Conservation (phyloP, 2,329 filamentous ascomycete species). For the Penicillium sp. region DNA sequence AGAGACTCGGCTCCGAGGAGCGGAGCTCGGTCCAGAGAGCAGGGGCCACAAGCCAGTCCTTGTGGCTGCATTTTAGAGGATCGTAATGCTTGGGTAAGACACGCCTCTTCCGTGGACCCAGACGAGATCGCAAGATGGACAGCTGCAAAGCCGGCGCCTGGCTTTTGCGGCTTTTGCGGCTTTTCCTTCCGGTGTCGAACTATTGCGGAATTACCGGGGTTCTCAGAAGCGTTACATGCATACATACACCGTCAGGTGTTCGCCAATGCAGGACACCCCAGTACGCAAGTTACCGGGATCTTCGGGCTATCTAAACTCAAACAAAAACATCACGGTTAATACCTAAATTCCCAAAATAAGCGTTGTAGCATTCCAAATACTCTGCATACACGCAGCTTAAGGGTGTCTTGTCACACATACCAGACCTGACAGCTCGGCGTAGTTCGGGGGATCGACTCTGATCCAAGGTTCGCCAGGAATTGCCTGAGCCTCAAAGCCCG, state of each 20-base stretch:
- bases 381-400: neutral
- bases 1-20: constrained; percentile 2
- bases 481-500: constrained; percentile 1
- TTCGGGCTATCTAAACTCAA: neutral
- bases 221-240: constrained; percentile 1
- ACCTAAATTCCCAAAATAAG: neutral
- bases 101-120: neutral
- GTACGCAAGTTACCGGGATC: neutral
- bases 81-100: neutral
- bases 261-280: constrained; percentile 1
- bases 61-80: neutral
- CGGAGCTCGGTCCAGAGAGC: neutral
- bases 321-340: neutral
- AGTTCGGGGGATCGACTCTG: constrained; percentile 8
- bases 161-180: constrained; percentile 1
- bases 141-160: constrained; percentile 6
- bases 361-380: neutral
- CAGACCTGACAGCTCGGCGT: constrained; percentile 8
- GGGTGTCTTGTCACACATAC: constrained; percentile 1
- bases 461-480: constrained; percentile 3
- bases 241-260: constrained; percentile 5
- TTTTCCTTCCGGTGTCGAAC: neutral
- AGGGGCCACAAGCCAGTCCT: neutral
- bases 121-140: constrained; percentile 1
- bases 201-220: constrained; percentile 1